Evolutionary conservation across 2,329 filamentous ascomycete genomes (phyloP).

Genomic region (Alternaria dauci): DNA sequence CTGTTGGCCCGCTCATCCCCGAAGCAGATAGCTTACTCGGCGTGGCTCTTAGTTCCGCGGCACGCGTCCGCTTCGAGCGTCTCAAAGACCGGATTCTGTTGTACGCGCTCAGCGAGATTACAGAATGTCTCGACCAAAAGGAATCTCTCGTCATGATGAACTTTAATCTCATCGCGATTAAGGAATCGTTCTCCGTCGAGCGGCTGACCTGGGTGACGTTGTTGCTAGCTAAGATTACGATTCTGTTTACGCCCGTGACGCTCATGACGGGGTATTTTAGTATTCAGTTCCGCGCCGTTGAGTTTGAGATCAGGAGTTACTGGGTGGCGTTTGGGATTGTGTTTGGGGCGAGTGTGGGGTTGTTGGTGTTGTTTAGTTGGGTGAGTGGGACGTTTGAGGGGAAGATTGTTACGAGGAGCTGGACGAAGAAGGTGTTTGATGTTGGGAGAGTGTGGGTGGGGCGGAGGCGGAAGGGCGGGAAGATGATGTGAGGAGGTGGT

Average conservation of each 20-base stretch:
- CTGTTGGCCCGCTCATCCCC: conserved; percentile 38
- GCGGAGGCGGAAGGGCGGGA: conserved; percentile 32
- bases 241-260: conserved; percentile 77
- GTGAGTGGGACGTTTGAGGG: conserved; percentile 67
- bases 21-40: conserved; percentile 54
- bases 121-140: conserved; percentile 73
- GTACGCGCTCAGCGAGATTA: conserved; percentile 68
- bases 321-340: conserved; percentile 74
- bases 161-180: conserved; percentile 79
- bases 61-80: conserved; percentile 66
- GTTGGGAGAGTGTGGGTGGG: conserved; percentile 35
- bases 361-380: conserved; percentile 65
- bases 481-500: conserved; percentile 9
- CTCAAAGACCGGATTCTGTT: conserved; percentile 67
- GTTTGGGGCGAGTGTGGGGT: conserved; percentile 65
- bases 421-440: conserved; percentile 43
- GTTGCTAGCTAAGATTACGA: conserved; percentile 76
- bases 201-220: conserved; percentile 75
- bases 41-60: conserved; percentile 58
- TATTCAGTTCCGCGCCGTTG: conserved; percentile 67
- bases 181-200: conserved; percentile 76
- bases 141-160: conserved; percentile 75
- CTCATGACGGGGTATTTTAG: conserved; percentile 80
- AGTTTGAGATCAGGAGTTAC: conserved; percentile 70
- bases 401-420: conserved; percentile 60